A percentile compares a stretch with the other conserved stretches of the same genome.
These are phyloP conservation scores for Cryptosporidium sp. DNA, from an alignment of 169 alveolate genomes.

Conservation along the genomic window DNA sequence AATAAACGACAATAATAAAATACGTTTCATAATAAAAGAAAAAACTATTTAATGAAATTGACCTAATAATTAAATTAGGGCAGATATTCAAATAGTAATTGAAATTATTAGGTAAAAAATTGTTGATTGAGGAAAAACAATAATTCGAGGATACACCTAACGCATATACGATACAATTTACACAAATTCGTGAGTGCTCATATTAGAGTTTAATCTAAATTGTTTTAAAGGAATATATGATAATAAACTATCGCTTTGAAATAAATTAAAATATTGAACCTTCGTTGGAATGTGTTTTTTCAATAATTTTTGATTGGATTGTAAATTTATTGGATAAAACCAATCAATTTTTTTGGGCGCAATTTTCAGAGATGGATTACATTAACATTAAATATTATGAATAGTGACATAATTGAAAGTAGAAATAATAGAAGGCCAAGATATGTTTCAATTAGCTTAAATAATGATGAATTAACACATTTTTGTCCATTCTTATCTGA, in stretches of 20 bases:
- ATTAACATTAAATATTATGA: background rate
- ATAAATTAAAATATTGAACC: background rate
- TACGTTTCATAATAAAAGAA: constrained; percentile 17
- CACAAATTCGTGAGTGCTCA: constrained; percentile 29
- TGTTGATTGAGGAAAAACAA: constrained; percentile 27
- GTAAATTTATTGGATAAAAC: background rate
- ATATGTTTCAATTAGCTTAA: constrained; percentile 1
- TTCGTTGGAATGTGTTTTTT: too few relatives aligned
- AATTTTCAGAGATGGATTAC: background rate
- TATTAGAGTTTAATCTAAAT: background rate
- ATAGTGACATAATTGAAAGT: background rate
- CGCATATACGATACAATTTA: constrained; percentile 8
- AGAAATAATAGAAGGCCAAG: background rate
- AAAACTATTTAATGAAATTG: constrained; percentile 25
- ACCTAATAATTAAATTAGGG: constrained; percentile 44
- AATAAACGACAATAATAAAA: constrained; percentile 37
- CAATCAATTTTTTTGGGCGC: background rate
- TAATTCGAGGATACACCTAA: constrained; percentile 38
- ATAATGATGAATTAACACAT: background rate
- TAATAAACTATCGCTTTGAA: background rate
- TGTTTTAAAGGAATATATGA: background rate
- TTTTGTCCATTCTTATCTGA: constrained; percentile 2
- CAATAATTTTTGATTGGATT: background rate
- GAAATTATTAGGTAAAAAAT: background rate
- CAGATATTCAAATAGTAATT: constrained; percentile 52